phyloP scores from a whole-genome alignment of 495 filamentous ascomycete genomes.

The Podospora sp. region DNA sequence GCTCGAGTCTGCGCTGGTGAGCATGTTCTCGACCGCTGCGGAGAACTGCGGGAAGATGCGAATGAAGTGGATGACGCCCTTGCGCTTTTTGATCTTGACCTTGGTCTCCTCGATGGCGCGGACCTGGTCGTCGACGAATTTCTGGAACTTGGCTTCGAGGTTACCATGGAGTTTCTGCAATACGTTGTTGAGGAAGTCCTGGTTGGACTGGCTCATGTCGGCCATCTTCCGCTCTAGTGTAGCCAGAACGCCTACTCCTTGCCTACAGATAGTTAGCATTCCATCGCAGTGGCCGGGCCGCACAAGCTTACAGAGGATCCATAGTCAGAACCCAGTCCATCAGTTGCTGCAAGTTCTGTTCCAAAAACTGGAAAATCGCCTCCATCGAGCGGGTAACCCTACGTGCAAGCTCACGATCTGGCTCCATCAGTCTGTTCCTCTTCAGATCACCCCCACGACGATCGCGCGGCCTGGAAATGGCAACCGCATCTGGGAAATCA shows the following conservation, averaged over 20 bases:
- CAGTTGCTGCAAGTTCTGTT: constrained; percentile 74
- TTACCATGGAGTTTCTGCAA: constrained; percentile 78
- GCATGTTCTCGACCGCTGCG: constrained; percentile 78
- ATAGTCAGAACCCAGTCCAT: constrained; percentile 80
- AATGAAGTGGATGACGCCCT: constrained; percentile 93
- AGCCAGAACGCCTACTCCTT: constrained; percentile 85
- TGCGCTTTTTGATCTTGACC: constrained; percentile 97
- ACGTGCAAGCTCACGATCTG: constrained; percentile 79
- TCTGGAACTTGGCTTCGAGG: constrained; percentile 74
- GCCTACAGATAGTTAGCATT: constrained; percentile 49
- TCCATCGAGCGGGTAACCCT: constrained; percentile 83
- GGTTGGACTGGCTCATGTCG: constrained; percentile 81
- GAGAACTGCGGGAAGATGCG: constrained; percentile 88
- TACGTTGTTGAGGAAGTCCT: constrained; percentile 82
- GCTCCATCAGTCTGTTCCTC: constrained; percentile 73
- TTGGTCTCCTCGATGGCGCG: constrained; percentile 98
- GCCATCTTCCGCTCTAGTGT: constrained; percentile 75
- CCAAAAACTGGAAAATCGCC: constrained; percentile 78
- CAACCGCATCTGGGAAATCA: constrained; percentile 82
- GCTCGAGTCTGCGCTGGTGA: constrained; percentile 58
- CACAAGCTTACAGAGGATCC: constrained; percentile 72
- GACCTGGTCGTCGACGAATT: constrained; percentile 92
- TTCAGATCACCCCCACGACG: constrained; percentile 70
- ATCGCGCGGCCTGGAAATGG: constrained; percentile 63
- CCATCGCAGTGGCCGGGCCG: not conserved